Conservation (phyloP, 148 eudicot species). For the Spergularia bocconei region DNA sequence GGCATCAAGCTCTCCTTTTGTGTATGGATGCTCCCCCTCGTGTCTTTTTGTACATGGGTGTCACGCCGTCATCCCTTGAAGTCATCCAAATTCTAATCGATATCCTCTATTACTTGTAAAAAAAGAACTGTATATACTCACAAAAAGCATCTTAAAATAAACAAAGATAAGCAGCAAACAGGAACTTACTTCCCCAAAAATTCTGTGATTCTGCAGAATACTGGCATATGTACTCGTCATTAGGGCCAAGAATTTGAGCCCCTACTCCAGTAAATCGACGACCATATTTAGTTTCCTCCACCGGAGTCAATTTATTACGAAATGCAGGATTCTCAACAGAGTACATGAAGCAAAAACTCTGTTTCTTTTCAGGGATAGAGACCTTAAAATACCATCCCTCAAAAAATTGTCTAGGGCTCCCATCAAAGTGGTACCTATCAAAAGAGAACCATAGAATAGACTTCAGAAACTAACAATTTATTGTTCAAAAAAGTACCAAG, state of each 20-base stretch:
- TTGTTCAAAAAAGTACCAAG: neutral
- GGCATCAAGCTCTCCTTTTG: too few relatives aligned
- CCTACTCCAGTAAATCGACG: constrained; percentile 86
- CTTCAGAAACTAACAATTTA: neutral
- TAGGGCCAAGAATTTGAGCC: constrained; percentile 89
- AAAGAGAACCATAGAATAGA: constrained; percentile 19
- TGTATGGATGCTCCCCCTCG: too few relatives aligned
- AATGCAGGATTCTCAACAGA: constrained; percentile 92
- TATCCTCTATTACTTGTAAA: too few relatives aligned
- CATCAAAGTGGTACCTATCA: constrained; percentile 83
- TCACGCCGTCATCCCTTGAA: neutral
- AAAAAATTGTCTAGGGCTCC: constrained; percentile 70
- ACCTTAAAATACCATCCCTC: constrained; percentile 99
- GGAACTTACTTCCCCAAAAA: constrained; percentile 90
- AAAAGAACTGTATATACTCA: neutral
- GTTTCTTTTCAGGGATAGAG: constrained; percentile 79
- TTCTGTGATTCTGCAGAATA: constrained; percentile 58
- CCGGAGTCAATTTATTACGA: constrained; percentile 44
- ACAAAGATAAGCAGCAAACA: constrained; percentile 7
- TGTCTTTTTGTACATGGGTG: neutral
- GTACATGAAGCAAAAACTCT: constrained; percentile 97
- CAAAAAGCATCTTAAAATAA: neutral
- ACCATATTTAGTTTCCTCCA: constrained; percentile 65
- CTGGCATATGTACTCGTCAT: constrained; percentile 93
- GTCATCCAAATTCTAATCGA: too few relatives aligned